Percentiles rank a stretch among this genome's conserved stretches.
phyloP scores from a whole-genome alignment of 2,329 filamentous ascomycete species.

The Cytospora chrysosperma region DNA sequence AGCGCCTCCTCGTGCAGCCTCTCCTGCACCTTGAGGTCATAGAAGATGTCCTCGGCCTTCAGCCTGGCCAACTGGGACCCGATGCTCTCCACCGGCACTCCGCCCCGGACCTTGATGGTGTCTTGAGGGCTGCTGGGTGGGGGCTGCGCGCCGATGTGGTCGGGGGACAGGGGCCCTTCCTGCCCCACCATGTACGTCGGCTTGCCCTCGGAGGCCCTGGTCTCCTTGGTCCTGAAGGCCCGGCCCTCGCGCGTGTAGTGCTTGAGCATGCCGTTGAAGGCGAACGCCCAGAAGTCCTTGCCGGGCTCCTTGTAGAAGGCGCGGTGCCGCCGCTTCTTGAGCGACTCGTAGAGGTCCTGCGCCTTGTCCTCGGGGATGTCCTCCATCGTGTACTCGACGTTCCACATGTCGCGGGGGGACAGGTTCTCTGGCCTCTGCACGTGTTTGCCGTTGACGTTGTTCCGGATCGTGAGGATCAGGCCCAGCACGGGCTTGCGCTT shows the following conservation, averaged over 20 bases:
- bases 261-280: slow-evolving; percentile 44
- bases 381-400: slow-evolving; percentile 73
- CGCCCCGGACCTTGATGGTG: not conserved
- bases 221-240: slow-evolving; percentile 54
- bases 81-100: not conserved
- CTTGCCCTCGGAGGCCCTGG: slow-evolving; percentile 47
- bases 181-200: slow-evolving; percentile 50
- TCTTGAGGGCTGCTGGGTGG: no score
- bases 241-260: slow-evolving; percentile 53
- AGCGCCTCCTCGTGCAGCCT: no score
- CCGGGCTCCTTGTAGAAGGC: slow-evolving; percentile 40
- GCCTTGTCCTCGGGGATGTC: slow-evolving; percentile 54
- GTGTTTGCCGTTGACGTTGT: slow-evolving; percentile 65
- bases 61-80: not conserved
- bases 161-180: slow-evolving; percentile 27
- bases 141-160: not conserved
- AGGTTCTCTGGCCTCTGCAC: slow-evolving; percentile 60
- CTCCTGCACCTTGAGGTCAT: not conserved
- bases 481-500: slow-evolving; percentile 49
- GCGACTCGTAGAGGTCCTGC: slow-evolving; percentile 52
- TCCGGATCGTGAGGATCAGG: slow-evolving; percentile 70
- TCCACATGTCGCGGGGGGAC: slow-evolving; percentile 54
- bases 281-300: slow-evolving; percentile 34
- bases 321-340: slow-evolving; percentile 55
- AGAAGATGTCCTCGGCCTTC: not conserved